Evolutionary conservation across 345 rosid species (phyloP), one percentile per base, ranked within the genome.

Genomic region (Corymbia maculata): DNA sequence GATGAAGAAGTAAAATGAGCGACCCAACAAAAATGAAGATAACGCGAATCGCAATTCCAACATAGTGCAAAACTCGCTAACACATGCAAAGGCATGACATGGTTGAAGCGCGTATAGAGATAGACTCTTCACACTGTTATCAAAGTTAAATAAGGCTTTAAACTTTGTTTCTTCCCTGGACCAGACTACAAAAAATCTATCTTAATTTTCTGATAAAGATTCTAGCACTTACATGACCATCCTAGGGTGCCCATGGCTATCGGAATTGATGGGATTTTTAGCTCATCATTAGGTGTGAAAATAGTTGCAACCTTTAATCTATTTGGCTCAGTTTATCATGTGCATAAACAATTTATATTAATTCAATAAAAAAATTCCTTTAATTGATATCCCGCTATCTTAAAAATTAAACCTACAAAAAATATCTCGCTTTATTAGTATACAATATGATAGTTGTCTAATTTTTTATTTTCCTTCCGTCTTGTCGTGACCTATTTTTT

Each of bases 11-110:
- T 22, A 9, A 57, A 26, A 57, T 22, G 64, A 57, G 28, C 22
- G 28, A 22, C 64, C 1, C 6, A 24, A 28, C 0, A 12, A 0
- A 57, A 2, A 57, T 4, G 64, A 57, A 28, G 4, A 8, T 4
- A 4, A 22, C 10, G 28, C 9, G 12, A 22, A 57, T 9, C 24
- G 64, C 28, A 57, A 57, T 57, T 6, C 30, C 0, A 10, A 6
- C 6, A 24, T 1, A 17, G 30, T 55, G 7, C 14, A 26, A 0
- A 26, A 0, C n/a, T 59, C 28, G 30, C 2, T 4, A 59, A 59
- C 26, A 26, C 30, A 0, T 0, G 66, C 66, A 10, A 26, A 59
- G 30, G 66, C 30, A 24, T 6, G 26, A 59, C 66, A 26, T 59
- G 14, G 14, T 59, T 1, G 66, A 59, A 59, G 66, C 14, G 14